phyloP scores from a whole-genome alignment of 495 filamentous ascomycete species.

The Lophiotrema nucula region DNA sequence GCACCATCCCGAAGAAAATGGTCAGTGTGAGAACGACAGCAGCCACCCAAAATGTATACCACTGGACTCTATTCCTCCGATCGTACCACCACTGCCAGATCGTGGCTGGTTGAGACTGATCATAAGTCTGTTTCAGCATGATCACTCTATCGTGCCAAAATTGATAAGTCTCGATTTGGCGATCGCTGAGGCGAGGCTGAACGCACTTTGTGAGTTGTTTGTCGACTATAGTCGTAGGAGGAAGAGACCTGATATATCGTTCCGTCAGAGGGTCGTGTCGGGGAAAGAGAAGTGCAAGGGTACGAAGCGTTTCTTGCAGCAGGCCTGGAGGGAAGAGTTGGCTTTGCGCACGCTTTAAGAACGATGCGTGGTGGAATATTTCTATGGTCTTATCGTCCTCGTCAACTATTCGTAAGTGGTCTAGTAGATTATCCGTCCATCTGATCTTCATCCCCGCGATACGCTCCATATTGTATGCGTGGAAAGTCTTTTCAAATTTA shows the following conservation, averaged over 20 bases:
- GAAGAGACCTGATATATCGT: constrained; percentile 7
- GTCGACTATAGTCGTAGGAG: not conserved
- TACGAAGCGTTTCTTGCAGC: constrained; percentile 48
- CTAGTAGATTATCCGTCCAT: constrained; percentile 48
- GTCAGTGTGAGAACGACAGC: constrained; percentile 49
- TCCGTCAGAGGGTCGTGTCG: constrained; percentile 25
- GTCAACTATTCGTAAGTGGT: constrained; percentile 47
- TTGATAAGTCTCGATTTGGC: constrained; percentile 47
- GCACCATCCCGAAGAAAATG: constrained; percentile 52
- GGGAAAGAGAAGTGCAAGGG: constrained; percentile 50
- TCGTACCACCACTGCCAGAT: constrained; percentile 55
- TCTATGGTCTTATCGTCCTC: constrained; percentile 40
- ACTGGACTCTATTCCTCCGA: constrained; percentile 50
- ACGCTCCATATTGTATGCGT: constrained; percentile 33
- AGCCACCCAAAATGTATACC: constrained; percentile 58
- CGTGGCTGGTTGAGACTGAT: constrained; percentile 49
- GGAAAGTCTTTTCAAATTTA: constrained; percentile 33
- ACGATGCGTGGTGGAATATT: constrained; percentile 49
- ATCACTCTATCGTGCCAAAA: constrained; percentile 55
- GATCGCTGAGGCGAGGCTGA: constrained; percentile 38
- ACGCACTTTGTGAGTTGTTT: constrained; percentile 7
- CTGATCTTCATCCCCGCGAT: constrained; percentile 45
- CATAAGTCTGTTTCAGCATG: constrained; percentile 53
- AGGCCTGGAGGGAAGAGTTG: constrained; percentile 39
- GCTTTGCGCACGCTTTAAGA: constrained; percentile 40